These are phyloP conservation scores for Conticribra guillardii DNA, from an alignment of 108 stramenopile genomes.

Conservation along the genomic window DNA sequence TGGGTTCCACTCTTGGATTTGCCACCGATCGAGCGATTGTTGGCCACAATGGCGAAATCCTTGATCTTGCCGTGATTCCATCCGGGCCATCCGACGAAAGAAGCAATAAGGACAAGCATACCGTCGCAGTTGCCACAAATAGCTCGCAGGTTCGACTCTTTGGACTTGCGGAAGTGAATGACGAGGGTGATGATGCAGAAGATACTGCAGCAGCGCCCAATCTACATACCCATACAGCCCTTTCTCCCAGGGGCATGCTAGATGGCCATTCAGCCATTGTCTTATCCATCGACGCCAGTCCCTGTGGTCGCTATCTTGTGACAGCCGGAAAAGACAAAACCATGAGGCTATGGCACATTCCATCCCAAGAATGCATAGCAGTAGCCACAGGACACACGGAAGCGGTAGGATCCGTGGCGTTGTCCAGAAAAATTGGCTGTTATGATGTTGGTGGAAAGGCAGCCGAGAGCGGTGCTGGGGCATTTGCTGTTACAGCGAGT, in stretches of 20 bases:
- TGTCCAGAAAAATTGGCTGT: constrained; percentile 76
- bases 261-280: constrained; percentile 96
- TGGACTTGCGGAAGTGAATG: constrained; percentile 51
- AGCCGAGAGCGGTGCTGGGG: constrained; percentile 82
- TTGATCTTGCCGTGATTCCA: constrained; percentile 89
- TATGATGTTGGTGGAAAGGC: constrained; percentile 88
- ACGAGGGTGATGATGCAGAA: constrained; percentile 9
- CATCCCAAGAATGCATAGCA: constrained; percentile 55
- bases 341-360: constrained; percentile 78
- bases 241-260: constrained; percentile 60
- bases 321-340: constrained; percentile 94
- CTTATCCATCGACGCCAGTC: constrained; percentile 89
- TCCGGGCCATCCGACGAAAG: neutral
- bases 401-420: constrained; percentile 79
- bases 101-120: constrained; percentile 29
- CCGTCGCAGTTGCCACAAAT: constrained; percentile 93
- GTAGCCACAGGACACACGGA: constrained; percentile 89
- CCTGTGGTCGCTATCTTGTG: constrained; percentile 87
- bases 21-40: constrained; percentile 77
- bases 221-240: constrained; percentile 60
- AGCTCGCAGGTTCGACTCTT: constrained; percentile 93
- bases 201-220: constrained; percentile 3
- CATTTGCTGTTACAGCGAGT: constrained; percentile 91
- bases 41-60: constrained; percentile 94
- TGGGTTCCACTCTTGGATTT: constrained; percentile 16